These are phyloP conservation scores for Elsinoe necatrix DNA, from an alignment of 2,329 filamentous ascomycete genomes.

Conservation along the genomic window DNA sequence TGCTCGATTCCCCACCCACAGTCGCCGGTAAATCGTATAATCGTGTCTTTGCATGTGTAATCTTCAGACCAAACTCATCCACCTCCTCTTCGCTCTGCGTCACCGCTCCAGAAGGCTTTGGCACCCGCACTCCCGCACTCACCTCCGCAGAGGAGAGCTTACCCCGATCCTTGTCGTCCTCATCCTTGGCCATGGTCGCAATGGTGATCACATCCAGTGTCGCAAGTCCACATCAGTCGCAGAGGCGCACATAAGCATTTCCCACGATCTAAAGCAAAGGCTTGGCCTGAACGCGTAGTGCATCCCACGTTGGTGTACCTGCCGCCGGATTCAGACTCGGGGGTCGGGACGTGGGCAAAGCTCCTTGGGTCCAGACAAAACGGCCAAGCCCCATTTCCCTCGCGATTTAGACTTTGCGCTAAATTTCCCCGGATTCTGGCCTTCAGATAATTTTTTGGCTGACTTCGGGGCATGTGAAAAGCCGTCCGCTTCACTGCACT, in stretches of 20 bases:
- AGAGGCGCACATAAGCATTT: neutral
- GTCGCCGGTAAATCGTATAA: slow-evolving; percentile 24
- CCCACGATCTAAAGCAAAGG: neutral
- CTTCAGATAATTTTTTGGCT: neutral
- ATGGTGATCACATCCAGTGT: neutral
- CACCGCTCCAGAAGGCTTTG: neutral
- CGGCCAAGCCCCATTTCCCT: neutral
- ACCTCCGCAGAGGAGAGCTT: slow-evolving; percentile 21
- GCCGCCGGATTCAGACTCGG: neutral
- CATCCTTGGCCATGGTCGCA: slow-evolving; percentile 17
- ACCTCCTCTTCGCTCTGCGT: slow-evolving; percentile 22
- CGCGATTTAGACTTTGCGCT: neutral
- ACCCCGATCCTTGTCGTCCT: slow-evolving; percentile 5
- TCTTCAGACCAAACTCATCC: slow-evolving; percentile 33
- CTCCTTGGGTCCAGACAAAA: neutral
- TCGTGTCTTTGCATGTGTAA: slow-evolving; percentile 26
- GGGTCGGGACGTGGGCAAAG: neutral
- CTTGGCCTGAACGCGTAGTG: neutral
- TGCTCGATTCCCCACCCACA: slow-evolving; percentile 19
- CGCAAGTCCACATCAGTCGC: neutral
- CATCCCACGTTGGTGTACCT: neutral
- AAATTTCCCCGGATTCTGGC: neutral
- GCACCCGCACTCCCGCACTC: slow-evolving; percentile 19
- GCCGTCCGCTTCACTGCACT: neutral
- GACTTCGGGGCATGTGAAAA: neutral